phyloP scores from a whole-genome alignment of 352 stramenopile genomes.

The Pythium dissotocum region DNA sequence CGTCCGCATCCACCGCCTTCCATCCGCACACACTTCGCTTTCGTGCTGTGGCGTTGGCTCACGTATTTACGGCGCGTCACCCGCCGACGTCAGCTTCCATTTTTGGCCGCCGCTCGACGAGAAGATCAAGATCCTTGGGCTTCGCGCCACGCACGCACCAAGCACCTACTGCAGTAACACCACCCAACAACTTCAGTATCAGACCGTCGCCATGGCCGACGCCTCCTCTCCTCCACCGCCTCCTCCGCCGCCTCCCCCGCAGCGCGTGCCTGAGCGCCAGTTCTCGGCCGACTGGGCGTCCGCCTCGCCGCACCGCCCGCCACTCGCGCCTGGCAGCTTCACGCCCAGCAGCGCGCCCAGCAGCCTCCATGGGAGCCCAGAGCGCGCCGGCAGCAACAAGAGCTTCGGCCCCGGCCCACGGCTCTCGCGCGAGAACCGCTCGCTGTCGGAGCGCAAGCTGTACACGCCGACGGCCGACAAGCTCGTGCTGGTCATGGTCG shows the following conservation, averaged over 20 bases:
- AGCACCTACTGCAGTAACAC: not conserved
- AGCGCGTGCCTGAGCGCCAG: constrained; percentile 22
- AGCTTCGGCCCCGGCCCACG: constrained; percentile 8
- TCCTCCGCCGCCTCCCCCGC: constrained; percentile 6
- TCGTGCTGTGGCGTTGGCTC: not conserved
- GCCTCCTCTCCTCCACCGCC: not conserved
- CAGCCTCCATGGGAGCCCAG: constrained; percentile 29
- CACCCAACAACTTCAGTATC: not conserved
- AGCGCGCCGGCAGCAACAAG: constrained; percentile 14
- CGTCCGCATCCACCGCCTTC: not conserved
- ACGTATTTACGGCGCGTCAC: constrained; percentile 1
- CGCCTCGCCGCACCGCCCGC: constrained; percentile 7
- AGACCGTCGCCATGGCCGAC: constrained; percentile 4
- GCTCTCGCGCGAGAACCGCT: constrained; percentile 27
- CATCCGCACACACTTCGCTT: not conserved
- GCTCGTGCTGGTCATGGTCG: constrained; percentile 95
- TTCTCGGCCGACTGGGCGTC: constrained; percentile 20
- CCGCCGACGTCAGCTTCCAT: constrained; percentile 6
- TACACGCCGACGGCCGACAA: constrained; percentile 90
- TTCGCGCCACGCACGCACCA: not conserved
- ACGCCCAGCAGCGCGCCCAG: constrained; percentile 22
- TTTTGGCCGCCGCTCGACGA: constrained; percentile 5
- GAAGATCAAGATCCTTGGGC: not conserved
- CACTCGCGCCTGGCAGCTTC: constrained; percentile 11
- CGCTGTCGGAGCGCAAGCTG: constrained; percentile 70